These are phyloP conservation scores for Gossypium laxum DNA, from an alignment of 441 rosid species.

Conservation along the genomic window DNA sequence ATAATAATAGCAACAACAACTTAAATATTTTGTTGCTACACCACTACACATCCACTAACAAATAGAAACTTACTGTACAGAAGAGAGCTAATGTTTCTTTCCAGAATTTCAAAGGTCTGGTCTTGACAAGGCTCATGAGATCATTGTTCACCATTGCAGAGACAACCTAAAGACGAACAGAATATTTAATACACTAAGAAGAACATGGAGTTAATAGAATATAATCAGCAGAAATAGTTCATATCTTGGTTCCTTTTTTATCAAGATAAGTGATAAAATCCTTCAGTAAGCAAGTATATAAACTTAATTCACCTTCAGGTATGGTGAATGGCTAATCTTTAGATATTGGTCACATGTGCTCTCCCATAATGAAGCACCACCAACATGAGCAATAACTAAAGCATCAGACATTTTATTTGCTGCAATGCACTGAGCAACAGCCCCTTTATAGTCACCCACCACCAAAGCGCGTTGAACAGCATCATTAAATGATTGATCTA, in stretches of 20 bases:
- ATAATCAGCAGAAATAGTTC: too few species aligned
- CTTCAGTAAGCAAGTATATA: too few species aligned
- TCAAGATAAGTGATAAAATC: too few species aligned
- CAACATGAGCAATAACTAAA: slow-evolving; percentile 91
- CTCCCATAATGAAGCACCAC: slow-evolving; percentile 86
- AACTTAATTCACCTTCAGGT: too few species aligned
- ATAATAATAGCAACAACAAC: too few species aligned
- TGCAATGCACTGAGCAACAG: slow-evolving; percentile 78
- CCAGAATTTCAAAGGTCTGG: slow-evolving; percentile 81
- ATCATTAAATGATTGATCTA: slow-evolving; percentile 74
- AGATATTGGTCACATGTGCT: slow-evolving; percentile 77
- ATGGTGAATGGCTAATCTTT: slow-evolving; percentile 61
- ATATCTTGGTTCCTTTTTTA: too few species aligned
- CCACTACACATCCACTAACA: neutral
- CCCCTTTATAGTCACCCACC: slow-evolving; percentile 90
- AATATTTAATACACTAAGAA: too few species aligned
- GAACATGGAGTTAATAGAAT: too few species aligned
- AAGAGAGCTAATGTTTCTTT: slow-evolving; percentile 94
- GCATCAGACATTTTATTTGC: slow-evolving; percentile 92
- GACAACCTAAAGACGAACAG: too few species aligned
- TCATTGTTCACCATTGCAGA: slow-evolving; percentile 92
- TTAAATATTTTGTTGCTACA: neutral
- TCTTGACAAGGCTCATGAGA: slow-evolving; percentile 62
- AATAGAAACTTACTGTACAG: slow-evolving; percentile 61
- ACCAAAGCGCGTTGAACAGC: slow-evolving; percentile 80